These are phyloP conservation scores for Dryas octopetala DNA, from an alignment of 306 rosid genomes.

Conservation along the genomic window DNA sequence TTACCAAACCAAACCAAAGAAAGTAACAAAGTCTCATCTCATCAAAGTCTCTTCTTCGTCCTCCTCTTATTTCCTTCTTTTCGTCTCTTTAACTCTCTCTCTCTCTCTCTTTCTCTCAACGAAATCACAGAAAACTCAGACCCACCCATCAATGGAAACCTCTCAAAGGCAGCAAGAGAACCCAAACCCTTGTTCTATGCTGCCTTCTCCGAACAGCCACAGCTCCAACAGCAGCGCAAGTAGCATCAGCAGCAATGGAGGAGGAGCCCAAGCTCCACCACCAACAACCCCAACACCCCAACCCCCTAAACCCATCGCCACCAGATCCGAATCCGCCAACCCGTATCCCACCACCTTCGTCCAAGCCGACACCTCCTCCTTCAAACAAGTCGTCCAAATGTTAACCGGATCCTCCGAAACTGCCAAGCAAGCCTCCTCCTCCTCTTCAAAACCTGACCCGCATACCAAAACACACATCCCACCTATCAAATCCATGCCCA, in stretches of 20 bases:
- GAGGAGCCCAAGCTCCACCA: conserved; percentile 34
- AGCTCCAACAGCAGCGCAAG: conserved; percentile 34
- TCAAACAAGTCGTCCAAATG: conserved; percentile 97
- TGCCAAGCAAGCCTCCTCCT: conserved; percentile 46
- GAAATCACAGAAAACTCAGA: background rate
- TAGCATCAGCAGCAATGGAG: conserved; percentile 38
- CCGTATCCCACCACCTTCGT: conserved; percentile 97
- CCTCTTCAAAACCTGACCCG: conserved; percentile 29
- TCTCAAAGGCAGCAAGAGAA: conserved; percentile 39
- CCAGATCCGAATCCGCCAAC: conserved; percentile 82
- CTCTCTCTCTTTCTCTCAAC: background rate
- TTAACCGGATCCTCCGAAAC: conserved; percentile 93
- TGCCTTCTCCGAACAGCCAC: conserved; percentile 37
- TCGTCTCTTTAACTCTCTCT: background rate
- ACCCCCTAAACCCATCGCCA: conserved; percentile 46
- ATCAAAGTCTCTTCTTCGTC: conserved; percentile 8
- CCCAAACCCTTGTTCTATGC: conserved; percentile 8
- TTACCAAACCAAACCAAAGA: conserved; percentile 43
- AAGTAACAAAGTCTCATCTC: conserved; percentile 20
- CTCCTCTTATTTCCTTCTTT: background rate
- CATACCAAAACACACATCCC: conserved; percentile 57
- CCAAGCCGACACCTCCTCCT: conserved; percentile 84
- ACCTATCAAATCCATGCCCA: conserved; percentile 62
- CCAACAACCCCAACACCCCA: conserved; percentile 19
- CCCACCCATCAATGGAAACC: conserved; percentile 48